Conservation (phyloP, 257 asterid species). For the Perilla frutescens region DNA sequence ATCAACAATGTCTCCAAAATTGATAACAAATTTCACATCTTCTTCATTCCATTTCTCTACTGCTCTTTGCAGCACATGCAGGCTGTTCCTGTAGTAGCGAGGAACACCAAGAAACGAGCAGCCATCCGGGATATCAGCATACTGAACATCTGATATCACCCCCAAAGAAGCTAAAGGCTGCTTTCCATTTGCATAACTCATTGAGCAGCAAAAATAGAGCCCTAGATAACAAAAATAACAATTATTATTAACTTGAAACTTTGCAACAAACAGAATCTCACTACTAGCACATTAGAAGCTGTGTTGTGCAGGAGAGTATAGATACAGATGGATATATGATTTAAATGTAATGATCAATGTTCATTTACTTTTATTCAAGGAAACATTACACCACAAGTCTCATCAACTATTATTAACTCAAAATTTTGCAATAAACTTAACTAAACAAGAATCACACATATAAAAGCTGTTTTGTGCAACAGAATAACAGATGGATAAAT, state of each 20-base stretch:
- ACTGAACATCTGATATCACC: conserved; percentile 91
- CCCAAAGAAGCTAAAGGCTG: conserved; percentile 92
- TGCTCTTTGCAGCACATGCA: conserved; percentile 78
- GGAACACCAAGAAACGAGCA: conserved; percentile 91
- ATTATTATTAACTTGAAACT: not conserved
- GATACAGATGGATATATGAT: not conserved
- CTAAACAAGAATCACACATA: not conserved
- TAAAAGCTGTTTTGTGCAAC: not conserved
- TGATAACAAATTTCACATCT: conserved; percentile 56
- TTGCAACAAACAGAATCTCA: not conserved
- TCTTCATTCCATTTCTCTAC: conserved; percentile 59
- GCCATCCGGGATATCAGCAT: conserved; percentile 94
- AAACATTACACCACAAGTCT: too few relatives aligned
- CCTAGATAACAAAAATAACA: conserved; percentile 13
- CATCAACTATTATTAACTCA: not conserved
- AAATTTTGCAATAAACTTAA: not conserved
- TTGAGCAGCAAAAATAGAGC: conserved; percentile 41
- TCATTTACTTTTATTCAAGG: too few relatives aligned
- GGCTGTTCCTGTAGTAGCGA: conserved; percentile 87
- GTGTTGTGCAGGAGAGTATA: too few relatives aligned
- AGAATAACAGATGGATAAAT: not conserved
- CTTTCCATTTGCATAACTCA: conserved; percentile 66
- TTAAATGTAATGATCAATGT: too few relatives aligned
- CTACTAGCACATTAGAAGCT: not conserved
- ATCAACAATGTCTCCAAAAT: conserved; percentile 84